A percentile compares a stretch with the other conserved stretches of the same genome.
Evolutionary conservation across 441 rosid species (phyloP).

Genomic region (Gossypium davidsonii): DNA sequence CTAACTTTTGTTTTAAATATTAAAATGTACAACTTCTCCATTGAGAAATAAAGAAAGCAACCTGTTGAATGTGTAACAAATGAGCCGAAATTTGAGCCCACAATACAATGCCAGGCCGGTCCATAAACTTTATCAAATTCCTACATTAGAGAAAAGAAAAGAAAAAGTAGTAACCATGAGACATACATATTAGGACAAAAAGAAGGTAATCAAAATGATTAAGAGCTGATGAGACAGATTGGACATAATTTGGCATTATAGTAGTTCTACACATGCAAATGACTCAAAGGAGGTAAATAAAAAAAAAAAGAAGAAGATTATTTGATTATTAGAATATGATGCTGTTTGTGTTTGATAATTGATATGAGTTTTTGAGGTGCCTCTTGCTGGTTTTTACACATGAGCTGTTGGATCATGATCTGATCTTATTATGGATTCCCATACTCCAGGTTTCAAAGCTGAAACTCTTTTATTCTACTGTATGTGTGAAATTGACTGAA

Average conservation of each 20-base stretch:
- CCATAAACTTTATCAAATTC: slow-evolving; percentile 68
- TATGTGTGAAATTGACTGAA: neutral
- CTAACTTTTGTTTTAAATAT: slow-evolving; percentile 53
- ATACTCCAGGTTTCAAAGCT: neutral
- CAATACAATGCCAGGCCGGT: slow-evolving; percentile 77
- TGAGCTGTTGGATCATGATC: neutral
- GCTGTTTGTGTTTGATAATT: neutral
- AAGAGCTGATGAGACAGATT: neutral
- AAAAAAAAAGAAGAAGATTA: neutral
- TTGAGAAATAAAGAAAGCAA: slow-evolving; percentile 56
- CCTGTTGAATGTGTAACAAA: slow-evolving; percentile 66
- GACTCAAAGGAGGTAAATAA: neutral
- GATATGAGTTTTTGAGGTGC: neutral
- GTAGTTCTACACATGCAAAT: slow-evolving; percentile 8
- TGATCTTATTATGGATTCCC: neutral
- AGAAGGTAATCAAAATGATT: neutral
- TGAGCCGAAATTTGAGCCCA: slow-evolving; percentile 64
- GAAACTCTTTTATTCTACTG: neutral
- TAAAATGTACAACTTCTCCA: slow-evolving; percentile 49
- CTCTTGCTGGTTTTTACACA: neutral
- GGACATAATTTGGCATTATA: neutral
- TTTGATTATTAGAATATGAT: slow-evolving; percentile 4
- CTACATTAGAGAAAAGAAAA: slow-evolving; percentile 21
- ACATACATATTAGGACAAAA: neutral
- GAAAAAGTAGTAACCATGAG: neutral